Conservation (phyloP, 306 rosid species). For the Vigna angularis region DNA sequence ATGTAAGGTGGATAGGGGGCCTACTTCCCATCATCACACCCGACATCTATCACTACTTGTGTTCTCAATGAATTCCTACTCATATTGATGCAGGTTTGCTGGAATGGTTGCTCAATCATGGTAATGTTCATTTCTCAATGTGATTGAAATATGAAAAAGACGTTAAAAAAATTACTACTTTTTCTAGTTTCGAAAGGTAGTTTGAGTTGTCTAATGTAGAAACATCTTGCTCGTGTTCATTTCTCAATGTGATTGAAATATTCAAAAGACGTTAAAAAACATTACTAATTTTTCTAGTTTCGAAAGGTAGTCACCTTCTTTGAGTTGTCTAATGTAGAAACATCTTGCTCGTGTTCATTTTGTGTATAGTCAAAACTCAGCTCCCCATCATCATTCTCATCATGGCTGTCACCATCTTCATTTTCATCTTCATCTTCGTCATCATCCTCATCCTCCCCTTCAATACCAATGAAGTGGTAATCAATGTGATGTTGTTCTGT, state of each 20-base stretch:
- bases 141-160: conserved; percentile 1
- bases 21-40: neutral
- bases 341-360: conserved; percentile 57
- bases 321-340: conserved; percentile 51
- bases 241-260: conserved; percentile 15
- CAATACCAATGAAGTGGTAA: conserved; percentile 74
- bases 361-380: conserved; percentile 74
- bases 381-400: conserved; percentile 70
- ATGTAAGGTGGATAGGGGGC: neutral
- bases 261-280: neutral
- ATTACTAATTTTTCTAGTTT: conserved; percentile 30
- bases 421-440: conserved; percentile 59
- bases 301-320: conserved; percentile 56
- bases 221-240: conserved; percentile 49
- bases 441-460: conserved; percentile 62
- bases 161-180: conserved; percentile 13
- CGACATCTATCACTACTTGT: neutral
- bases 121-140: neutral
- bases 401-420: conserved; percentile 50
- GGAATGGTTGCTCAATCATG: neutral
- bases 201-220: conserved; percentile 51
- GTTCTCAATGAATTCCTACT: conserved; percentile 2
- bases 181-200: conserved; percentile 21
- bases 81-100: neutral
- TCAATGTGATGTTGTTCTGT: conserved; percentile 82